Base-by-base conservation (phyloP, 1,284 basidiomycete species). In the Cystobasidium pallidum region DNA sequence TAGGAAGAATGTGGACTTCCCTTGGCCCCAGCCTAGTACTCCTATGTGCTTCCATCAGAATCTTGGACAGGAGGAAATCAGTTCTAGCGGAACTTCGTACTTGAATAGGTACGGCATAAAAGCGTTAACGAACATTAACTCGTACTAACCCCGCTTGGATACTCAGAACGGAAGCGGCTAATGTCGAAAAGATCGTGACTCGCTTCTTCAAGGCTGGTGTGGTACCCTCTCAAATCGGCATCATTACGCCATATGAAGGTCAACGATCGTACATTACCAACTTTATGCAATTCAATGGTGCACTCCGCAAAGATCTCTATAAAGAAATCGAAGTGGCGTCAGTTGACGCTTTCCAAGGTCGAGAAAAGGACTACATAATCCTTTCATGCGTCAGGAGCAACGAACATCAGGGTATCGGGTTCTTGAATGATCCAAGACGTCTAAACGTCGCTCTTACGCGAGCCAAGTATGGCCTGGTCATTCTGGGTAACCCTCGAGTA, bases 21-120 rank as follows among this genome's bases (percentile, higher is more conserved):
- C 96, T 0, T 99, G 96, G 96, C 96, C 96, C 3, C 88, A 92
- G 39, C 90, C 91, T n/a, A 92, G 94, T 77, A 94, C 92, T 7
- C 96, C 96, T 21, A 99, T 99, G 95, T 96, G 98, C 85, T 99
- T 99, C 85, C 97, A 98, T 83, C 94, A 98, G 85, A 99, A 99
- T 80, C 82, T 99, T 57, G 96, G 96, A 0, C 96, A 98, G 78
- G 96, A 99, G 81, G 96, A 99, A 81, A 99, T 99, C 75, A 98
- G 94, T 28, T 93, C 91, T 70, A 95, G 92, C 80, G 96, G 96
- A 59, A 99, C 96, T 0, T 98, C 95, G 8, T 99, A 97, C 86
- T 85, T 99, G 78, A 99, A 99, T 81, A 88, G 90, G 89, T 88
- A 71, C 34, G 51, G 58, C 72, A 72, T 43, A 45, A 24, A 28